These are phyloP conservation scores for Cucurbita moschata DNA, from an alignment of 306 rosid genomes.

Conservation along the genomic window DNA sequence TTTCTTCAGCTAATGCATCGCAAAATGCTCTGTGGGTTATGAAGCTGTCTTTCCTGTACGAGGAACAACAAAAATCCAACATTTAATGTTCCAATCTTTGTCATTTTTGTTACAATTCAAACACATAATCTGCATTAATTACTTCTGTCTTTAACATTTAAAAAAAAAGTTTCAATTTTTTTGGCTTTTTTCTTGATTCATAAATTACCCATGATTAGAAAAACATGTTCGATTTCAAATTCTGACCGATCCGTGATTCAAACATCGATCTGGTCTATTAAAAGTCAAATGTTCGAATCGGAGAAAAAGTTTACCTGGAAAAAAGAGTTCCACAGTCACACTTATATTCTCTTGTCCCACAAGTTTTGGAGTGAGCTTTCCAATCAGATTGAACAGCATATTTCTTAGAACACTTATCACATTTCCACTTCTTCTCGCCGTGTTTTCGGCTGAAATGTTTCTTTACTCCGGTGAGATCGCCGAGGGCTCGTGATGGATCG, in stretches of 20 bases:
- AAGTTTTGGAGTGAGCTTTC: constrained; percentile 93
- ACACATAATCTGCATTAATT: not conserved
- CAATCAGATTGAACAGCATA: constrained; percentile 94
- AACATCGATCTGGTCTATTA: not conserved
- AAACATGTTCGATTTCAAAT: not conserved
- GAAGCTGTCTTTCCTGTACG: constrained; percentile 81
- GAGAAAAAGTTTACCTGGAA: constrained; percentile 36
- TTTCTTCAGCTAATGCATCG: constrained; percentile 92
- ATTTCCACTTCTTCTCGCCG: constrained; percentile 98
- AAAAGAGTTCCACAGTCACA: constrained; percentile 96
- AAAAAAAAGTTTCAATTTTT: not conserved
- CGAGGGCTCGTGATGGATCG: constrained; percentile 70
- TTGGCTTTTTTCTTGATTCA: not conserved
- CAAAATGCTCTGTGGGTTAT: constrained; percentile 95
- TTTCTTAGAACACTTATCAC: constrained; percentile 87
- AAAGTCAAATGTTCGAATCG: not conserved
- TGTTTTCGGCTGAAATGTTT: constrained; percentile 87
- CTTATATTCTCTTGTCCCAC: constrained; percentile 89
- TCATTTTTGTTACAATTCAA: not conserved
- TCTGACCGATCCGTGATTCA: not conserved
- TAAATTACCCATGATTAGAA: not conserved
- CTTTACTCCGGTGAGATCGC: constrained; percentile 91
- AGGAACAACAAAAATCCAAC: not conserved
- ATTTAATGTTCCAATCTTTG: constrained; percentile 15
- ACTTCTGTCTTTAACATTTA: not conserved